phyloP scores from a whole-genome alignment of 1,284 basidiomycete genomes.

The Pascua guehoae region DNA sequence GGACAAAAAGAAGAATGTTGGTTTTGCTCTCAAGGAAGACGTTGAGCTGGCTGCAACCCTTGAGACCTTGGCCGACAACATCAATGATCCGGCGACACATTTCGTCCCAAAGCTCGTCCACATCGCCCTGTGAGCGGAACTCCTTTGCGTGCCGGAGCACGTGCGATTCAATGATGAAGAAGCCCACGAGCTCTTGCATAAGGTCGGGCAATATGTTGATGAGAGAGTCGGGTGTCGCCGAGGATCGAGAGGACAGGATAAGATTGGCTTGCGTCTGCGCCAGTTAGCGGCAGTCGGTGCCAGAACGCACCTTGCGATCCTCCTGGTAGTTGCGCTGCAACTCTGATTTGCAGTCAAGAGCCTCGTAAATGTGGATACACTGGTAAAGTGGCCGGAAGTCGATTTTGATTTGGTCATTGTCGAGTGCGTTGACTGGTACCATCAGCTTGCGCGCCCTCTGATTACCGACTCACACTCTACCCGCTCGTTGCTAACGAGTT shows the following conservation, averaged over 20 bases:
- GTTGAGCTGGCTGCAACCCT: constrained; percentile 74
- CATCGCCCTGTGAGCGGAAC: constrained; percentile 83
- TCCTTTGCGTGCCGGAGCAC: constrained; percentile 76
- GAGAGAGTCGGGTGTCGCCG: constrained; percentile 49
- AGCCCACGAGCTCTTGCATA: constrained; percentile 94
- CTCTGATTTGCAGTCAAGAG: constrained; percentile 82
- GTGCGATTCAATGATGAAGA: constrained; percentile 94
- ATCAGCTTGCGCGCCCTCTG: not conserved
- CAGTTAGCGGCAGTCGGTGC: not conserved
- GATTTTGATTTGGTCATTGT: constrained; percentile 81
- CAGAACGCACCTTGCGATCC: constrained; percentile 73
- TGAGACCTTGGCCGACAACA: constrained; percentile 70
- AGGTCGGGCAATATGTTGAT: constrained; percentile 57
- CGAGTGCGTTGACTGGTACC: constrained; percentile 73
- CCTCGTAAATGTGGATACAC: constrained; percentile 95
- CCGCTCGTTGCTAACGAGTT: constrained; percentile 89
- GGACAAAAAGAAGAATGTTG: constrained; percentile 78
- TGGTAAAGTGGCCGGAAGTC: constrained; percentile 95
- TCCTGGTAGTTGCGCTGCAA: constrained; percentile 90
- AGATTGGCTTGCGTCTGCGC: constrained; percentile 89
- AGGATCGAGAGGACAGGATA: constrained; percentile 67
- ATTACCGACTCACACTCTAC: constrained; percentile 70
- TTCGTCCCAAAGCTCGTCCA: constrained; percentile 94
- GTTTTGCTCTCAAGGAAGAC: constrained; percentile 81
- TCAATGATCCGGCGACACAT: constrained; percentile 74